phyloP scores from a whole-genome alignment of 2,329 filamentous ascomycete species.

The Microsporum audouinii region DNA sequence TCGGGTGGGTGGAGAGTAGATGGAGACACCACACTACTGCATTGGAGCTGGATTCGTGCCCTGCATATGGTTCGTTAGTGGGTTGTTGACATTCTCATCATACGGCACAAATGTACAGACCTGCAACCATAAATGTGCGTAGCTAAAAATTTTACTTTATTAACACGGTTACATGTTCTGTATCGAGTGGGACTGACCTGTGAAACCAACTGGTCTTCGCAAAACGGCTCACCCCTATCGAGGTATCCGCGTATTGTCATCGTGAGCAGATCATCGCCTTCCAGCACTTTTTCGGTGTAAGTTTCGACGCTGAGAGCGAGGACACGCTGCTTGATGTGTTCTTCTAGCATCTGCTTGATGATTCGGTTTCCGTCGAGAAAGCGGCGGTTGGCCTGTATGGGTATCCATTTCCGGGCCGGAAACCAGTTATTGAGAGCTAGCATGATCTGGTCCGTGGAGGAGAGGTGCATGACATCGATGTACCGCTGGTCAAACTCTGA shows the following conservation, averaged over 20 bases:
- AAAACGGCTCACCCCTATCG: neutral
- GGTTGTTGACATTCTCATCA: neutral
- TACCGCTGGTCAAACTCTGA: neutral
- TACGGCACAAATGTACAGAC: neutral
- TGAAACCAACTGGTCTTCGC: constrained; percentile 1
- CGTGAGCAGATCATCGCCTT: neutral
- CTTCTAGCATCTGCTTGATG: constrained; percentile 3
- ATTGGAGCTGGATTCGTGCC: constrained; percentile 2
- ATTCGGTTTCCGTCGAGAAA: neutral
- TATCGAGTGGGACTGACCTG: neutral
- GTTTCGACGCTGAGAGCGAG: neutral
- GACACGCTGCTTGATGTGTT: neutral
- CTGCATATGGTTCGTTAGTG: neutral
- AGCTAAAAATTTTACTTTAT: neutral
- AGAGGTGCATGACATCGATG: neutral
- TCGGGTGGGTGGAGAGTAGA: neutral
- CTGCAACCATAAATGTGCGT: constrained; percentile 4
- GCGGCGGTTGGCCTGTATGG: constrained; percentile 5
- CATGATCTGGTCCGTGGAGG: neutral
- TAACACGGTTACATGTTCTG: neutral
- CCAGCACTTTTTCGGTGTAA: neutral
- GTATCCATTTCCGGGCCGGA: constrained; percentile 1
- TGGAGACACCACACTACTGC: constrained; percentile 2
- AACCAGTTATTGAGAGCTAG: neutral
- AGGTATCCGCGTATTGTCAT: constrained; percentile 3